These are phyloP conservation scores for Rhazya stricta DNA, from an alignment of 257 asterid genomes.

Conservation along the genomic window DNA sequence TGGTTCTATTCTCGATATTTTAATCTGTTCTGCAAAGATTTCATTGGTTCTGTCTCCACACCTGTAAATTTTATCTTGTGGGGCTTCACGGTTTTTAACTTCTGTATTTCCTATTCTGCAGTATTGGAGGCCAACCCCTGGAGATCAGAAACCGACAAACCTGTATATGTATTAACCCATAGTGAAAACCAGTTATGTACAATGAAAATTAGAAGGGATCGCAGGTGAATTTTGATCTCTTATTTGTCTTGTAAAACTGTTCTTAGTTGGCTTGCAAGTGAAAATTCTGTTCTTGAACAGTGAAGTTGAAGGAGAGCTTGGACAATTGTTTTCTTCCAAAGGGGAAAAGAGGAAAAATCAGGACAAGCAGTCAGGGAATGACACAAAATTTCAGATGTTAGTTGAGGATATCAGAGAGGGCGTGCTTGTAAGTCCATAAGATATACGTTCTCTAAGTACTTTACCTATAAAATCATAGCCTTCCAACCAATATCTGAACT, in stretches of 20 bases:
- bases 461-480: not conserved
- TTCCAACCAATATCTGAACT: not conserved
- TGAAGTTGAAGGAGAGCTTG: slow-evolving; percentile 90
- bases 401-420: slow-evolving; percentile 92
- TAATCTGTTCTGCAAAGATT: not conserved
- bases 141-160: slow-evolving; percentile 71
- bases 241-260: not conserved
- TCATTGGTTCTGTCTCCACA: not conserved
- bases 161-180: slow-evolving; percentile 87
- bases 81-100: not conserved
- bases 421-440: slow-evolving; percentile 60
- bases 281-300: slow-evolving; percentile 35
- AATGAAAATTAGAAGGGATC: slow-evolving; percentile 81
- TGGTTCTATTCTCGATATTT: not conserved
- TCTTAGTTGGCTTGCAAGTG: slow-evolving; percentile 9
- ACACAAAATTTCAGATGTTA: slow-evolving; percentile 75
- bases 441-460: not conserved
- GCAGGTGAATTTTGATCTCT: slow-evolving; percentile 46
- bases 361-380: slow-evolving; percentile 51
- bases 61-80: not conserved
- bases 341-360: slow-evolving; percentile 54
- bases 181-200: slow-evolving; percentile 88
- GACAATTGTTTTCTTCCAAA: slow-evolving; percentile 70
- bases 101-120: slow-evolving; percentile 26
- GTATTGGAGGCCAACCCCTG: slow-evolving; percentile 94